Evolutionary conservation across 257 asterid species (phyloP).

Genomic region (Capsicum chinense): DNA sequence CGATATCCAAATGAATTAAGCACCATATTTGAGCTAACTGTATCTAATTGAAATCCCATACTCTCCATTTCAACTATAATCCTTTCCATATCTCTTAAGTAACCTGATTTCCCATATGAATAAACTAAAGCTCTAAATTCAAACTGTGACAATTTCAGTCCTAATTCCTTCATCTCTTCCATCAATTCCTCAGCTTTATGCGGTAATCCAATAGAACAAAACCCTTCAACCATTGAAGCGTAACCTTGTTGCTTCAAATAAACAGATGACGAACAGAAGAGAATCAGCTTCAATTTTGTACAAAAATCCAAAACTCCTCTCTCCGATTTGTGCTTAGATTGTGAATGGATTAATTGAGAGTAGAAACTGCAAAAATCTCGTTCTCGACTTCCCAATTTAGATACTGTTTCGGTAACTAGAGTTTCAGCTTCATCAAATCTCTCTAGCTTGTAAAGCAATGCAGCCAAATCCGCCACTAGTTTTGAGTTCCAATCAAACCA

Average conservation of each 20-base stretch:
- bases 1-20: conserved; percentile 75
- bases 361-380: conserved; percentile 68
- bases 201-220: conserved; percentile 68
- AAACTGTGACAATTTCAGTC: conserved; percentile 61
- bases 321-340: conserved; percentile 55
- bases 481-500: conserved; percentile 94
- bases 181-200: conserved; percentile 60
- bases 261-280: conserved; percentile 54
- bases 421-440: conserved; percentile 55
- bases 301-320: conserved; percentile 53
- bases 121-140: conserved; percentile 63
- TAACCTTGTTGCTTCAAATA: conserved; percentile 67
- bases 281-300: conserved; percentile 46
- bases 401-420: conserved; percentile 52
- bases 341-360: conserved; percentile 60
- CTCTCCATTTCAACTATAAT: conserved; percentile 50
- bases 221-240: conserved; percentile 61
- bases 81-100: conserved; percentile 76
- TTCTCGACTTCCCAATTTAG: conserved; percentile 51
- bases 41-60: conserved; percentile 70
- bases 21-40: conserved; percentile 77
- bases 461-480: conserved; percentile 75
- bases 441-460: conserved; percentile 53
- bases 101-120: conserved; percentile 77
- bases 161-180: conserved; percentile 63